Evolutionary conservation across 78 protist genomes (phyloP).

Genomic region (Dictyostelium brefeldianum): DNA sequence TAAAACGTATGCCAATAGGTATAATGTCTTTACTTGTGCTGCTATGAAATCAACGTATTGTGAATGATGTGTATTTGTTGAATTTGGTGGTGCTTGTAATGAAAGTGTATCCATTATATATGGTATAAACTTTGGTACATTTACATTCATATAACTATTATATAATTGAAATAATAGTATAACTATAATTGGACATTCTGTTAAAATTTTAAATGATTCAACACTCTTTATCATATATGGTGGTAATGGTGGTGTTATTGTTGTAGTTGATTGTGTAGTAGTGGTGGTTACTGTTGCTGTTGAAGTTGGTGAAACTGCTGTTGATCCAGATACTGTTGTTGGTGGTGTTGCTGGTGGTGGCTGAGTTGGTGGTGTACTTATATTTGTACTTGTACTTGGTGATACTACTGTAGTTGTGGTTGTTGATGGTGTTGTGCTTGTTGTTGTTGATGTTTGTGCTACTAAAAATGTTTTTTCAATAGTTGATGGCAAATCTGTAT

Average conservation of each 20-base stretch:
- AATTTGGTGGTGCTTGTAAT: slow-evolving; percentile 52
- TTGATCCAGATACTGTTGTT: slow-evolving; percentile 4
- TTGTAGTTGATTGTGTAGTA: not conserved
- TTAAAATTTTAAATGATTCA: slow-evolving; percentile 90
- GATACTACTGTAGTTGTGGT: not conserved
- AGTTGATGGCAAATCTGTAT: slow-evolving; percentile 73
- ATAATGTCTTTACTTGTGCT: slow-evolving; percentile 95
- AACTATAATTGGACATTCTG: slow-evolving; percentile 96
- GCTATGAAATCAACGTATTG: slow-evolving; percentile 91
- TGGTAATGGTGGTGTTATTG: not conserved
- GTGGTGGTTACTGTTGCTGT: slow-evolving; percentile 8
- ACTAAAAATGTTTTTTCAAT: slow-evolving; percentile 35
- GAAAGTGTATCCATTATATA: slow-evolving; percentile 83
- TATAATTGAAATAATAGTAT: slow-evolving; percentile 95
- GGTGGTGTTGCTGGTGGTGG: slow-evolving; percentile 9
- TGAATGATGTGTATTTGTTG: not conserved
- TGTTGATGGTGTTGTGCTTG: not conserved
- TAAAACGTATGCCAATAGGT: slow-evolving; percentile 94
- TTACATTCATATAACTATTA: slow-evolving; percentile 35
- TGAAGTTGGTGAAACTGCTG: slow-evolving; percentile 7
- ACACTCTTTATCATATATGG: slow-evolving; percentile 34
- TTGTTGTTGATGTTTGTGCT: not conserved
- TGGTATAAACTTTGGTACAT: slow-evolving; percentile 85
- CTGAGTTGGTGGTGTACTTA: not conserved
- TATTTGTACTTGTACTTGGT: not conserved